Base-by-base conservation (phyloP, 257 asterid genomes). In the Solanum gandarillasii region DNA sequence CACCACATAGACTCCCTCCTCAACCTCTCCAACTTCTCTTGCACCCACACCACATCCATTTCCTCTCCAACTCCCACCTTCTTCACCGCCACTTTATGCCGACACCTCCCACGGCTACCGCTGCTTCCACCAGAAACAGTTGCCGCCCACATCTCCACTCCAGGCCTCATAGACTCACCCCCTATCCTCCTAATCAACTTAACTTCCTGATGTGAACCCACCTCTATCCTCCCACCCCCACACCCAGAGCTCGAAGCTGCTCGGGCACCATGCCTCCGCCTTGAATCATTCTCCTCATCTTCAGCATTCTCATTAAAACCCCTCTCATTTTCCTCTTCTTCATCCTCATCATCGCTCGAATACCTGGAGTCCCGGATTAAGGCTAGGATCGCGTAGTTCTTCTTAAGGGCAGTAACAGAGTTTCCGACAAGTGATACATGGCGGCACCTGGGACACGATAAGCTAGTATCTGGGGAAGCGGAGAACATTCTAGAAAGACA, bases 391-490 rank as follows among this genome's bases (percentile, higher is more conserved):
- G 98, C 95, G 85, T 92, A 97, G 88, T 95, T 95, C 96, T 95
- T 97, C 82, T 92, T 95, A 73, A 97, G 79, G 85, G 98, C 98
- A 84, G 94, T 88, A 78, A 97, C 98, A 6, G 99, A 95, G 93
- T 97, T 97, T 3, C 99, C 99, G n/a, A 97, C 98, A 48, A 91
- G 86, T 82, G 98, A 91, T 71, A 97, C 95, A 83, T 95, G 95
- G 91, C 99, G 98, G 93, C 99, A 97, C 90, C 98, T 95, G 48
- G 99, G 99, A 90, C 99, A 97, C 60, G 98, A 94, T 29, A 97
- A 92, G 72, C 97, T 90, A 71, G 91, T 92, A 87, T 95, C 98
- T 6, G 89, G 91, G 1, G 98, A 94, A 58, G 94, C 97, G 27
- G 98, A 83, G 94, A 94, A 94, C 98, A 97, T 91, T 91, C 91